Base-by-base conservation (phyloP, 2,329 filamentous ascomycete genomes). In the Neonectria coccinea region DNA sequence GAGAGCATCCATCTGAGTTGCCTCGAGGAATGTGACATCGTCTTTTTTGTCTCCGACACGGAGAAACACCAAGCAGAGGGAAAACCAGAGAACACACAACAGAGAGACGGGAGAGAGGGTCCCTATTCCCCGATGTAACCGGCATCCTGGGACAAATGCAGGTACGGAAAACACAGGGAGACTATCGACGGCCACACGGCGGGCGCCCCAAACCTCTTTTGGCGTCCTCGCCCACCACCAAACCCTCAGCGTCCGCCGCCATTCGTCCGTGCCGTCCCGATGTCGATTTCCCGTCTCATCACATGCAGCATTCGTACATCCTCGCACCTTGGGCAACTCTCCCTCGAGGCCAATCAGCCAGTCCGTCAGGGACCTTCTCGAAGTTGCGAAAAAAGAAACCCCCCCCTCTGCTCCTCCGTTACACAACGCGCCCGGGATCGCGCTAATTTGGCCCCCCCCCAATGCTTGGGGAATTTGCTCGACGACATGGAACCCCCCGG, bases 121-220 rank as follows among this genome's bases (percentile, higher is more conserved):
- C 31, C 31, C 42, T 57, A 58, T 45, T 59, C 44, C 33, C 61
- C 61, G 61, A 63, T 63, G 61, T 54, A 41, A 63, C 59, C 51
- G 18, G 31, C 50, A 59, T 48, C 55, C 60, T 48, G 12, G 50
- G 6, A 22, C 54, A 31, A 58, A 63, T 63, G 60, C 60, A 63
- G 60, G 60, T 63, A 63, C 60, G 53, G 33, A 52, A 48, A 20
- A 39, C 56, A 42, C 42, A 29, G 56, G 44, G 29, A 27, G 56
- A 42, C 50, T 59, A 52, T 62, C 61, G 33, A 59, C 61, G 45
- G 56, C 61, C 56, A 59, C 56, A 54, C 18, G 20, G 41, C 48
- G 48, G 54, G 54, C 54, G 31, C 39, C 44, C 31, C 53, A 39
- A 31, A 22, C 60, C 51, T 18, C 9, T 58, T 62, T 63, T n/a